phyloP scores from a whole-genome alignment of 1,139 yeast genomes.

The Wickerhamomyces sp. region DNA sequence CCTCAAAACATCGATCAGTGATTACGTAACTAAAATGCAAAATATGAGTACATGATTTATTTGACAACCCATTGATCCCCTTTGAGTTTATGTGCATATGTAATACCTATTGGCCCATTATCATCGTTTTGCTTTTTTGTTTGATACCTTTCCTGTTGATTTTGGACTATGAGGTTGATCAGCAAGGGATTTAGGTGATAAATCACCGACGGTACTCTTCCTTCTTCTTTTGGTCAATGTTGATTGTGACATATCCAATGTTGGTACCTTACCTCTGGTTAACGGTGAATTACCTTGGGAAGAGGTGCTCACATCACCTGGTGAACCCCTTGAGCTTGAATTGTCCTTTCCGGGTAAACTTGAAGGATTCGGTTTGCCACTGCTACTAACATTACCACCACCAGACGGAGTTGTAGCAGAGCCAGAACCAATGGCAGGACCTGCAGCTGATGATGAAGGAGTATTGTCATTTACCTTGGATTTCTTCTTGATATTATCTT shows the following conservation, averaged over 20 bases:
- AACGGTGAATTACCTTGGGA: conserved; percentile 4
- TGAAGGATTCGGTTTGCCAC: no score
- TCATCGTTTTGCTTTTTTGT: conserved; percentile 5
- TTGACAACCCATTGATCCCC: no score
- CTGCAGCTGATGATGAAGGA: background rate
- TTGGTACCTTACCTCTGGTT: conserved; percentile 10
- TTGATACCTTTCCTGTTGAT: background rate
- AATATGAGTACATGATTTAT: no score
- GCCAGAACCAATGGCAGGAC: background rate
- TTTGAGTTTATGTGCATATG: no score
- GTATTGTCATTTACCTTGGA: background rate
- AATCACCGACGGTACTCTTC: conserved; percentile 21
- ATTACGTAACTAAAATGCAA: no score
- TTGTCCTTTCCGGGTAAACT: conserved; percentile 7
- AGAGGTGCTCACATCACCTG: background rate
- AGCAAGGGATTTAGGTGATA: conserved; percentile 20
- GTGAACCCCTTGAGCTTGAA: conserved; percentile 1
- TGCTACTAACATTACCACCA: no score
- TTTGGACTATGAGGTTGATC: conserved; percentile 10
- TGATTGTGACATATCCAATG: conserved; percentile 28
- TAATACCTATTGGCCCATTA: no score
- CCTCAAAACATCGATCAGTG: no score
- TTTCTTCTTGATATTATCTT: conserved; percentile 4
- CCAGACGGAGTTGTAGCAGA: no score
- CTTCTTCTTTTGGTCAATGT: conserved; percentile 31